Evolutionary conservation across 1,284 basidiomycete species (phyloP).

Genomic region (Melampsora larici-populina): DNA sequence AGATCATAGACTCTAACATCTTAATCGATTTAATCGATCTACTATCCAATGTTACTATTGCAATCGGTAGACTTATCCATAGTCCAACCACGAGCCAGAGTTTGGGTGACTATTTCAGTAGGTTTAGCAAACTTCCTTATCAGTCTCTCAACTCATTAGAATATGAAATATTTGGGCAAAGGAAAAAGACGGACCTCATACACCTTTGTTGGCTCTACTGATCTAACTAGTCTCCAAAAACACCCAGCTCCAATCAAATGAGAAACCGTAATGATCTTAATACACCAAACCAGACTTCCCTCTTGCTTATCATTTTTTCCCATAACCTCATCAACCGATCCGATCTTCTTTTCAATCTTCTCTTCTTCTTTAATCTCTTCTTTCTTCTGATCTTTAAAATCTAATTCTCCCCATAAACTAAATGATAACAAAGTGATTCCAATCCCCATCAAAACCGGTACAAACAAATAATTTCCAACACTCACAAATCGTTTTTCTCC

Average conservation of each 20-base stretch:
- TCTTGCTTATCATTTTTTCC: slow-evolving; percentile 4
- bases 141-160: not conserved
- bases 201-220: not conserved
- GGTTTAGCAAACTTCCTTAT: too few species aligned
- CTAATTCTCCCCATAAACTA: slow-evolving; percentile 4
- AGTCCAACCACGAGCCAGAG: not conserved
- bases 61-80: slow-evolving; percentile 13
- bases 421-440: slow-evolving; percentile 32
- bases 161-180: not conserved
- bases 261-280: slow-evolving; percentile 9
- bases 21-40: not conserved
- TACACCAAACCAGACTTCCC: slow-evolving; percentile 24
- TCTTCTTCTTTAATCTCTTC: too few species aligned
- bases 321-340: not conserved
- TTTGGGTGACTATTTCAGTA: not conserved
- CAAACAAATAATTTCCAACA: slow-evolving; percentile 82
- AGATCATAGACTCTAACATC: slow-evolving; percentile 25
- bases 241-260: slow-evolving; percentile 21
- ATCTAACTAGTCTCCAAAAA: slow-evolving; percentile 22
- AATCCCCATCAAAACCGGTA: slow-evolving; percentile 33
- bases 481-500: slow-evolving; percentile 74
- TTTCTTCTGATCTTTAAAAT: not conserved
- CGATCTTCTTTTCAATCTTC: not conserved
- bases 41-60: not conserved
- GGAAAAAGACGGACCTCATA: not conserved